Base-by-base conservation (phyloP, 2,329 filamentous ascomycete genomes). In the Aschersonia sp. region DNA sequence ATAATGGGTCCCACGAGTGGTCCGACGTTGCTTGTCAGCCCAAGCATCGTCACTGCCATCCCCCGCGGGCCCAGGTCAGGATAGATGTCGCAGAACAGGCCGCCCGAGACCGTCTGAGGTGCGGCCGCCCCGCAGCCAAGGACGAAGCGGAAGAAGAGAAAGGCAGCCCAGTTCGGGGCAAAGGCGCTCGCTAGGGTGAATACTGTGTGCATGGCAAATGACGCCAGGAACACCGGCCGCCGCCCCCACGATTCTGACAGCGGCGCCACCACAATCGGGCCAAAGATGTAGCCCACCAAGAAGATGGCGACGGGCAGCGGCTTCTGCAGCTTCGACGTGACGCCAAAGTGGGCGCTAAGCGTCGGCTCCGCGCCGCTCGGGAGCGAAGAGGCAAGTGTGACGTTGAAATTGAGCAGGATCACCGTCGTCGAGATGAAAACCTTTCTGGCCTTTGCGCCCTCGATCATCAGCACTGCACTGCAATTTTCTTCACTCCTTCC, bases 71-170 rank as follows among this genome's bases (percentile, higher is more conserved):
- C 49, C 2, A 56, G 52, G 45, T 71, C 64, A 5, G 55, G 53
- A 47, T 69, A 71, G 12, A 72, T 55, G 51, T 73, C 70, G 1
- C 68, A 65, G 51, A 65, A 70, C 0, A 71, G 52, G 2, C 73
- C 68, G 0, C 67, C 67, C 0, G 67, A 58, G 4, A 71, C 63
- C 0, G 68, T 63, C 42, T 65, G 64, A 0, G 69, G 68, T 0
- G 66, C 62, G 2, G 66, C 62, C 0, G 62, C 68, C 42, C 58
- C 60, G 2, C 63, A 58, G 0, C 70, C 69, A 11, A 59, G 60
- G 1, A 71, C 48, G 0, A 70, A 58, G 0, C 70, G 63, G 46
- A 73, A 71, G 4, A 67, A 58, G 0, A 70, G 62, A 47, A 73
- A 67, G 0, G 60, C 54, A 0, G 61, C 50, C 63, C 64, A 72